Conservation (phyloP, 768 basidiomycete species). For the Steccherinum ochraceum region DNA sequence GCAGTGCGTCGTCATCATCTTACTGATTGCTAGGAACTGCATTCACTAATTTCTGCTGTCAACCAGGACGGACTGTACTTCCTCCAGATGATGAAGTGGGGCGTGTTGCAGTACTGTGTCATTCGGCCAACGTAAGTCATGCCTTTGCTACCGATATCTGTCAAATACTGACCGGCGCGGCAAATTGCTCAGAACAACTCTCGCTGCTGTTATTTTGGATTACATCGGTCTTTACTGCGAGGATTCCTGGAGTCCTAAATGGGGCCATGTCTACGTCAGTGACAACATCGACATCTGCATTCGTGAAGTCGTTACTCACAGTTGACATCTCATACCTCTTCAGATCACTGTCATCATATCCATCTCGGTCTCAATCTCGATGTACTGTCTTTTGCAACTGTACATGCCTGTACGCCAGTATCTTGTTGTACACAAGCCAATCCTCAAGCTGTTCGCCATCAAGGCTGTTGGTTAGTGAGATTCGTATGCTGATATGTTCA, state of each 20-base stretch:
- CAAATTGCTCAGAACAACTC: slow-evolving; percentile 36
- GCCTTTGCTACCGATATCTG: neutral
- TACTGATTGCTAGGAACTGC: neutral
- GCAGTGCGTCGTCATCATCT: slow-evolving; percentile 29
- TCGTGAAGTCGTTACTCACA: slow-evolving; percentile 1
- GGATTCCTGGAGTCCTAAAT: slow-evolving; percentile 58
- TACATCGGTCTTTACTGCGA: slow-evolving; percentile 69
- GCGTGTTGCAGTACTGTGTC: slow-evolving; percentile 67
- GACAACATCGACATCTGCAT: too few relatives aligned
- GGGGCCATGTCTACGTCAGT: slow-evolving; percentile 66
- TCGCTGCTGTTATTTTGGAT: slow-evolving; percentile 56
- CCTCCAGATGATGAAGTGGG: slow-evolving; percentile 72
- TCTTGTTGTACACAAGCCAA: slow-evolving; percentile 51
- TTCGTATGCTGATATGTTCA: neutral
- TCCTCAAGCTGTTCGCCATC: slow-evolving; percentile 64
- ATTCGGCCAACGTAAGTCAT: slow-evolving; percentile 47
- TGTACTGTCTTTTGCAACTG: slow-evolving; percentile 74
- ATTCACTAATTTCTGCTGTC: slow-evolving; percentile 1
- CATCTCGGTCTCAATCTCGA: slow-evolving; percentile 66
- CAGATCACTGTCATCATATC: slow-evolving; percentile 59
- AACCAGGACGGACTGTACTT: slow-evolving; percentile 67
- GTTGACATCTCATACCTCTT: neutral
- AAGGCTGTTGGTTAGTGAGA: slow-evolving; percentile 58
- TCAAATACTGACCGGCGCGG: slow-evolving; percentile 3
- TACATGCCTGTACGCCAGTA: slow-evolving; percentile 51